Base-by-base conservation (phyloP, 1,284 basidiomycete species). In the Wallemia ichthyophaga region DNA sequence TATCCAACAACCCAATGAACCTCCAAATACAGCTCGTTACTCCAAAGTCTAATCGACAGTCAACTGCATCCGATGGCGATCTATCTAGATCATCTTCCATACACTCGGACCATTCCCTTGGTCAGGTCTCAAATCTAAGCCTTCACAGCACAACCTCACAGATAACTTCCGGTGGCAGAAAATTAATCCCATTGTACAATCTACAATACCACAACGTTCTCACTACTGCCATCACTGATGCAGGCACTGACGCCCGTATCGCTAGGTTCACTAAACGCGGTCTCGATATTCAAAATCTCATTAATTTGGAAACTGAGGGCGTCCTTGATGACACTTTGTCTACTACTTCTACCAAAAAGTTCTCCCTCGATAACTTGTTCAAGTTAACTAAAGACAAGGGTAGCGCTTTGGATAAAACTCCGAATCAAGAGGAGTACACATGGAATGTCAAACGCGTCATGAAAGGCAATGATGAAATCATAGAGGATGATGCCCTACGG, bases 171-270 rank as follows among this genome's bases (percentile, higher is more conserved):
- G 72, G 73, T 23, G 73, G 81, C 23, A 75, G 85, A 57, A 80
- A 81, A 64, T 89, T 95, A 64, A 82, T 89, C 57, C 91, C 92
- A 0, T 75, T 95, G 17, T 96, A 94, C 73, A 95, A 92, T 66
- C 76, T 96, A 28, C 81, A 85, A 59, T 85, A 83, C 1, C 91
- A 98, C 71, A 86, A 85, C 63, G 85, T 96, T 60, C 77, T 92
- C 73, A 82, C 87, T 11, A 91, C 91, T 62, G 81, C 82, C 27
- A 81, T 94, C 60, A 79, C 86, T 27, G 87, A 91, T 66, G 69
- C 70, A 31, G 89, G 88, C 1, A 98, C 92, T 0, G 92, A 96
- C 63, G 85, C 85, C 27, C 87, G 85, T 69, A 82, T 98, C 13
- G 89, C 91, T 19, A 87, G 83, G 66, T 94, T 94, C 67, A 74